Evolutionary conservation across 257 asterid species (phyloP).

Genomic region (Solanum paucissectum): DNA sequence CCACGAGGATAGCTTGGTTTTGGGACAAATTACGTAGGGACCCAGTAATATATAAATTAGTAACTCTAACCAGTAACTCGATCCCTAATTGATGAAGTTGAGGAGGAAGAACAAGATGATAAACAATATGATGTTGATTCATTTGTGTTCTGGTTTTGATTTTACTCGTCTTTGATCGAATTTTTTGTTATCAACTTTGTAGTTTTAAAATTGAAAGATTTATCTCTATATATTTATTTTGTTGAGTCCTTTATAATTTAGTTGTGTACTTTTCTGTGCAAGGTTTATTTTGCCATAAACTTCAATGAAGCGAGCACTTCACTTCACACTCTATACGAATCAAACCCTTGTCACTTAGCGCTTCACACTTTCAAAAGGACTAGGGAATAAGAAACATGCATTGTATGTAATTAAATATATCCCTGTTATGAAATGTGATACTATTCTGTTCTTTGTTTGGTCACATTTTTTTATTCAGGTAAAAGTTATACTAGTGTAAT

Average conservation of each 20-base stretch:
- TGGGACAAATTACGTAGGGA: neutral
- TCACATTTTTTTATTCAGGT: neutral
- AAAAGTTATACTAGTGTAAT: neutral
- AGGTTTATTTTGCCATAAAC: neutral
- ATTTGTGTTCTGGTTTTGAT: neutral
- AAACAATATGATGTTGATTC: neutral
- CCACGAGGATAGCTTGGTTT: neutral
- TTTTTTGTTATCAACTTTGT: neutral
- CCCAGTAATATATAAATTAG: neutral
- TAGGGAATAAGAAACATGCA: neutral
- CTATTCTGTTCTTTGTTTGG: neutral
- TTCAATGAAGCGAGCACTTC: neutral
- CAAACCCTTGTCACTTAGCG: neutral
- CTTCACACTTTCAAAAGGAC: neutral
- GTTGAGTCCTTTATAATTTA: neutral
- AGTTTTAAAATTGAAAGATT: neutral
- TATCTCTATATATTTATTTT: neutral
- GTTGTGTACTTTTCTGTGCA: neutral
- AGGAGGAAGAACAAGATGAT: neutral
- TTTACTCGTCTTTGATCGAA: neutral
- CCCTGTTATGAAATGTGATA: neutral
- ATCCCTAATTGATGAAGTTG: neutral
- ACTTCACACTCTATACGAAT: neutral
- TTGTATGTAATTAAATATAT: neutral
- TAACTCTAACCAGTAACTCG: neutral